Conservation (phyloP, 306 rosid genomes). For the Quillaja saponaria region DNA sequence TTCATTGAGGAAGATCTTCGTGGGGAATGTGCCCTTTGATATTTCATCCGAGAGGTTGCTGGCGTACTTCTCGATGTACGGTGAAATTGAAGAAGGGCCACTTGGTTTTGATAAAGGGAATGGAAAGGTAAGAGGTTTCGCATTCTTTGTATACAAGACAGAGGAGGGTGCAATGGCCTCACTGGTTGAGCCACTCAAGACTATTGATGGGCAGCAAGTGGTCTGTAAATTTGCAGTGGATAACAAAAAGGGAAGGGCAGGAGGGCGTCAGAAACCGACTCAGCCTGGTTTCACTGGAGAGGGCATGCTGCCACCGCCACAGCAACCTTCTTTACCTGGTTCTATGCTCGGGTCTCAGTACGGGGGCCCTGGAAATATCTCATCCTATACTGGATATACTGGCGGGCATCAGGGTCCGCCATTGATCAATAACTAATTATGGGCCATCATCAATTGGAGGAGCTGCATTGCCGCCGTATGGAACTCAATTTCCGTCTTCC, state of each 20-base stretch:
- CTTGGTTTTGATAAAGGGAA: constrained; percentile 87
- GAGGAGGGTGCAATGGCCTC: constrained; percentile 82
- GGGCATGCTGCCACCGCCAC: constrained; percentile 30
- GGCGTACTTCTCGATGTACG: constrained; percentile 59
- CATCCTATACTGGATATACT: constrained; percentile 51
- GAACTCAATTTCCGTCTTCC: constrained; percentile 46
- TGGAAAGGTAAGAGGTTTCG: constrained; percentile 78
- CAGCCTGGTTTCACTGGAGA: constrained; percentile 38
- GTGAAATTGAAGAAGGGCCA: constrained; percentile 92
- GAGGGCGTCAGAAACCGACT: constrained; percentile 11
- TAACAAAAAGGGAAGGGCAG: constrained; percentile 51
- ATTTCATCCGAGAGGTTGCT: constrained; percentile 66
- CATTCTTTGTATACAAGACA: constrained; percentile 74
- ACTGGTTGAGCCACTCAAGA: constrained; percentile 64
- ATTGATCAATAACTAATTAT: constrained; percentile 43
- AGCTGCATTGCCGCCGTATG: constrained; percentile 37
- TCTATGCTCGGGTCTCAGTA: constrained; percentile 46
- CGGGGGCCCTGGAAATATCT: constrained; percentile 42
- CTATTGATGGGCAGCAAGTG: constrained; percentile 71
- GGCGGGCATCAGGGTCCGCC: constrained; percentile 49
- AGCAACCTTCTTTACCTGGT: constrained; percentile 45
- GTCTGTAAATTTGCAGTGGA: constrained; percentile 66
- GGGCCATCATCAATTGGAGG: constrained; percentile 39
- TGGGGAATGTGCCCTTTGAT: constrained; percentile 80
- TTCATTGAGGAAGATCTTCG: constrained; percentile 67